phyloP scores from a whole-genome alignment of 108 stramenopile genomes.

The Fistulifera pelliculosa region DNA sequence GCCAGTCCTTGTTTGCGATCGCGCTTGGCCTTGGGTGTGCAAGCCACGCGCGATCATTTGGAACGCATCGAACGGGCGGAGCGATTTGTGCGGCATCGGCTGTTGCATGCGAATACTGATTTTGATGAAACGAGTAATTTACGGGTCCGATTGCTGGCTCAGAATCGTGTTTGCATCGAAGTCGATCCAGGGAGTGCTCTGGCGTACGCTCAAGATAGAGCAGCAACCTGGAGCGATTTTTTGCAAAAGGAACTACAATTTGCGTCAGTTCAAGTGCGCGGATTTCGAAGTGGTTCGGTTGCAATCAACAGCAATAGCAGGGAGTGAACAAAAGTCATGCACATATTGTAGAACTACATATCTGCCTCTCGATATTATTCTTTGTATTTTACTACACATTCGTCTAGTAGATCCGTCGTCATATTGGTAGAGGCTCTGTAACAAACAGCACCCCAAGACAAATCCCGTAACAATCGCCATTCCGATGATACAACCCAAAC shows the following conservation, averaged over 20 bases:
- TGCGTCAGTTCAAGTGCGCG: slow-evolving; percentile 26
- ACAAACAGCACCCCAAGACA: slow-evolving; percentile 45
- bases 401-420: too few species aligned
- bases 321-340: background rate
- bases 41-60: slow-evolving; percentile 61
- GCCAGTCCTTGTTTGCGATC: slow-evolving; percentile 90
- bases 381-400: background rate
- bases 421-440: slow-evolving; percentile 9
- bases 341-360: too few species aligned
- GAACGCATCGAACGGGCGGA: slow-evolving; percentile 65
- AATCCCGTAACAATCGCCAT: slow-evolving; percentile 52
- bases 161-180: slow-evolving; percentile 66
- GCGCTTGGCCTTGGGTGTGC: slow-evolving; percentile 83
- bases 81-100: slow-evolving; percentile 32
- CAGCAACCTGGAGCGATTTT: slow-evolving; percentile 9
- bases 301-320: too few species aligned
- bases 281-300: slow-evolving; percentile 46
- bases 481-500: slow-evolving; percentile 32
- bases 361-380: too few species aligned
- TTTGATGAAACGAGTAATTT: slow-evolving; percentile 41
- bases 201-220: background rate
- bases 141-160: slow-evolving; percentile 55
- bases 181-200: slow-evolving; percentile 30
- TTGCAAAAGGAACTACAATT: slow-evolving; percentile 31
- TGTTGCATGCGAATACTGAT: slow-evolving; percentile 9